These are phyloP conservation scores for Petunia axillaris DNA, from an alignment of 257 asterid species.

Conservation along the genomic window DNA sequence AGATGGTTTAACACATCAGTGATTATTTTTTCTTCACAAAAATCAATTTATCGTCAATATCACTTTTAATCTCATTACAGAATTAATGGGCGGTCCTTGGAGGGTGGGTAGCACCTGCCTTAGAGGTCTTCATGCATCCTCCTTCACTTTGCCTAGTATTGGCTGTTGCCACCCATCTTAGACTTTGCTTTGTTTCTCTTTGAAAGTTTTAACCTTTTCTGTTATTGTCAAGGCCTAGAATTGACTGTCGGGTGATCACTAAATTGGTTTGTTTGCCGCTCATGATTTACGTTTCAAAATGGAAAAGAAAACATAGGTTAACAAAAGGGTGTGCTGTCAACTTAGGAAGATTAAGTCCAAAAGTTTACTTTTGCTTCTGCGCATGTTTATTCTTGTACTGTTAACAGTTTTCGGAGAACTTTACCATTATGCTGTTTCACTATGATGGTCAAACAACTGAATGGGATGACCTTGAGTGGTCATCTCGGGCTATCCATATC, in stretches of 20 bases:
- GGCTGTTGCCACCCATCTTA: too few relatives aligned
- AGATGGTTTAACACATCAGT: not conserved
- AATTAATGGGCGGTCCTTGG: not conserved
- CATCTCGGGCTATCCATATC: slow-evolving; percentile 81
- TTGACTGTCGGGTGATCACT: too few relatives aligned
- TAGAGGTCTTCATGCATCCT: too few relatives aligned
- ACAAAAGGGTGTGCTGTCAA: slow-evolving; percentile 16
- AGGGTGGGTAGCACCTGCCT: too few relatives aligned
- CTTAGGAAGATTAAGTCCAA: not conserved
- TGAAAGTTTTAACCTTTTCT: too few relatives aligned
- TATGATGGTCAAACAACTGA: slow-evolving; percentile 87
- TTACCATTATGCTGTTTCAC: slow-evolving; percentile 79
- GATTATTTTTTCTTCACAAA: not conserved
- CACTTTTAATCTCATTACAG: not conserved
- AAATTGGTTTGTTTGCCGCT: too few relatives aligned
- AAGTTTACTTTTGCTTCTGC: not conserved
- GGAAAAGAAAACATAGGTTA: slow-evolving; percentile 12
- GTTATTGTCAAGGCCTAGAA: too few relatives aligned
- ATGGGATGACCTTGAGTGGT: slow-evolving; percentile 98
- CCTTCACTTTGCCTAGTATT: too few relatives aligned
- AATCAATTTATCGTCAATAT: not conserved
- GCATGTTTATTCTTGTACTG: slow-evolving; percentile 1
- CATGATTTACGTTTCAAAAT: too few relatives aligned
- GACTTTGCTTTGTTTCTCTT: too few relatives aligned
- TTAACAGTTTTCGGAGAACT: slow-evolving; percentile 84